phyloP scores from a whole-genome alignment of 2,329 filamentous ascomycete species.

The Colletotrichum sp. region DNA sequence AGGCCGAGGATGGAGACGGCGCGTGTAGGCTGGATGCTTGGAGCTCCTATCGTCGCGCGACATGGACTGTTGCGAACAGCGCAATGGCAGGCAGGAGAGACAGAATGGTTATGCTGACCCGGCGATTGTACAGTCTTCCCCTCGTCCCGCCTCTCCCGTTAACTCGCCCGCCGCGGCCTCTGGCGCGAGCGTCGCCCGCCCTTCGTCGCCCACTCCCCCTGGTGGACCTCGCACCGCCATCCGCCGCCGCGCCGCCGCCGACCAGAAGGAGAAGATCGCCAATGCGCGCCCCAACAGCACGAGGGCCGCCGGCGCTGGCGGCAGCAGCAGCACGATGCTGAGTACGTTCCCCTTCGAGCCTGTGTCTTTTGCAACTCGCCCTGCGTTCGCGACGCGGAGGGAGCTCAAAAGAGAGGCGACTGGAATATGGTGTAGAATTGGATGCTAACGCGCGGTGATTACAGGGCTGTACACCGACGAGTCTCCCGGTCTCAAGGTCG shows the following conservation, averaged over 20 bases:
- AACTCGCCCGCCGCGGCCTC: slow-evolving; percentile 61
- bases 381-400: not conserved
- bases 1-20: not conserved
- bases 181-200: slow-evolving; percentile 75
- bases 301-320: slow-evolving; percentile 89
- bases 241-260: slow-evolving; percentile 91
- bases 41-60: not conserved
- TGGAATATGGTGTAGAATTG: too few species aligned
- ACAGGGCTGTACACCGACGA: slow-evolving; percentile 96
- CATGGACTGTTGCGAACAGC: not conserved
- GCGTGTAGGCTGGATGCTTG: not conserved
- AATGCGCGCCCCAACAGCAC: slow-evolving; percentile 94
- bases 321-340: slow-evolving; percentile 98
- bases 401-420: too few species aligned
- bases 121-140: slow-evolving; percentile 53
- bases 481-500: slow-evolving; percentile 95
- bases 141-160: slow-evolving; percentile 64
- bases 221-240: slow-evolving; percentile 96
- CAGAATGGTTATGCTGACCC: not conserved
- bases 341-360: slow-evolving; percentile 62
- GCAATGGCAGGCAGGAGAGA: not conserved
- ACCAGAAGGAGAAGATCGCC: slow-evolving; percentile 96
- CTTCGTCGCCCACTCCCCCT: slow-evolving; percentile 86
- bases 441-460: slow-evolving; percentile 29
- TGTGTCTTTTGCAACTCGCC: not conserved